Evolutionary conservation across 2,329 filamentous ascomycete genomes (phyloP), one percentile per base, ranked within the genome.

Genomic region (Calycina herbarum): DNA sequence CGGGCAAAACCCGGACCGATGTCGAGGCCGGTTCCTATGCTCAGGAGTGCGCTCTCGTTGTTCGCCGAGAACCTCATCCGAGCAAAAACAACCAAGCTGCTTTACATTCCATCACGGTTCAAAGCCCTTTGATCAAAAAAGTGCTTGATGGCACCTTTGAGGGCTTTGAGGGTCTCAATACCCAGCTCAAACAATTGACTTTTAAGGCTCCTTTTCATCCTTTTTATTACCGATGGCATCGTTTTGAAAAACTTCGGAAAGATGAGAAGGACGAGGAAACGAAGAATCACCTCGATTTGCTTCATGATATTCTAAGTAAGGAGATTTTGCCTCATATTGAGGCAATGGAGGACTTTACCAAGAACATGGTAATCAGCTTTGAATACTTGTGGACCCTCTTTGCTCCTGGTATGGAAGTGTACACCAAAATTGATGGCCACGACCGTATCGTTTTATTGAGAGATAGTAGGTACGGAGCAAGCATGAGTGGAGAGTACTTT

Each of bases 191-290:
- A 59, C 66, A 72, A 13, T 65, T 78, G 13, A 74, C 70, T 1
- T 89, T 91, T 67, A 75, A 78, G 10, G 82, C 82, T 0, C 86
- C 86, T 0, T 91, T 91, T 67, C 79, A 84, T 69, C 85, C 86
- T 0, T 85, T 92, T 59, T 85, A 90, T 51, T 87, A 92, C 75
- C 82, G 88, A 38, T 91, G 88, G 87, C 77, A 80, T 1, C 72
- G 77, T 5, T 80, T 88, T 45, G 69, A 74, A 11, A 73, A 77
- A 3, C 78, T 80, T 33, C 76, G 80, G 57, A 72, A 81, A 8
- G 78, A 80, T 40, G 70, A 79, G 7, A 72, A 77, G 2, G 82
- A 86, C 17, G 70, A 75, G 3, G 76, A 73, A 20, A 82, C 81
- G 1, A 81, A 78, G 58, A 76, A 79, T 35, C 83, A 86, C 68